These are phyloP conservation scores for Tolypocladium tropicale DNA, from an alignment of 2,329 filamentous ascomycete genomes.

Conservation along the genomic window DNA sequence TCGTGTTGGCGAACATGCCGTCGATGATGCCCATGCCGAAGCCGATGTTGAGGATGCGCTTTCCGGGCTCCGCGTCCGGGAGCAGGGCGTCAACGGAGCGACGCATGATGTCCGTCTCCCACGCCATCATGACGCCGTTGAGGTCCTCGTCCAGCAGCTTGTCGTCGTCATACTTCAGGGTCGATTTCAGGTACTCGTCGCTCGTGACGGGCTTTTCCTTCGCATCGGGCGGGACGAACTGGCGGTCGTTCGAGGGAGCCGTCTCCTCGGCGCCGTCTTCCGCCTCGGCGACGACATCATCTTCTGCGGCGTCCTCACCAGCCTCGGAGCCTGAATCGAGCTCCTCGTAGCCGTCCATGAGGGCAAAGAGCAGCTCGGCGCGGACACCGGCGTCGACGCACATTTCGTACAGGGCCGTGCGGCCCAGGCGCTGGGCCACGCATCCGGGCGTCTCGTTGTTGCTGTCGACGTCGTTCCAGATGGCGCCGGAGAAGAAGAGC, in stretches of 20 bases:
- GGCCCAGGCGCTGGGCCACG: constrained; percentile 60
- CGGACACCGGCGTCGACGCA: constrained; percentile 86
- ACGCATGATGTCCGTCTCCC: constrained; percentile 82
- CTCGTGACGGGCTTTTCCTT: constrained; percentile 45
- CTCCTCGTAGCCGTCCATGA: constrained; percentile 73
- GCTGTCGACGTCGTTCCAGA: constrained; percentile 91
- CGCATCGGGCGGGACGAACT: constrained; percentile 23
- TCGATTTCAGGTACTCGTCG: constrained; percentile 57
- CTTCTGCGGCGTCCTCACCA: constrained; percentile 33
- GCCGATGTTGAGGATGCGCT: constrained; percentile 73
- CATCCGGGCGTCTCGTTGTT: constrained; percentile 89
- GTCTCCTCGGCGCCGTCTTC: constrained; percentile 13
- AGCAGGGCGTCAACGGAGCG: constrained; percentile 61
- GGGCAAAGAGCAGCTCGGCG: constrained; percentile 75
- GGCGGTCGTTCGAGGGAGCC: constrained; percentile 16
- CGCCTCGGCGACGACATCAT: constrained; percentile 20
- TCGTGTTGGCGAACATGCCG: constrained; percentile 58
- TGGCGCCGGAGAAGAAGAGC: constrained; percentile 78
- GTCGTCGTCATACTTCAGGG: constrained; percentile 51
- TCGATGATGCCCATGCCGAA: constrained; percentile 91
- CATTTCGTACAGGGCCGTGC: constrained; percentile 63
- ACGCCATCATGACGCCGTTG: constrained; percentile 91
- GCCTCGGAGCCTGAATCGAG: constrained; percentile 48
- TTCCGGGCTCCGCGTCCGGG: constrained; percentile 34
- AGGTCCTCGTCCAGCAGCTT: constrained; percentile 63